Evolutionary conservation across 257 asterid species (phyloP).

Genomic region (Phtheirospermum japonicum): DNA sequence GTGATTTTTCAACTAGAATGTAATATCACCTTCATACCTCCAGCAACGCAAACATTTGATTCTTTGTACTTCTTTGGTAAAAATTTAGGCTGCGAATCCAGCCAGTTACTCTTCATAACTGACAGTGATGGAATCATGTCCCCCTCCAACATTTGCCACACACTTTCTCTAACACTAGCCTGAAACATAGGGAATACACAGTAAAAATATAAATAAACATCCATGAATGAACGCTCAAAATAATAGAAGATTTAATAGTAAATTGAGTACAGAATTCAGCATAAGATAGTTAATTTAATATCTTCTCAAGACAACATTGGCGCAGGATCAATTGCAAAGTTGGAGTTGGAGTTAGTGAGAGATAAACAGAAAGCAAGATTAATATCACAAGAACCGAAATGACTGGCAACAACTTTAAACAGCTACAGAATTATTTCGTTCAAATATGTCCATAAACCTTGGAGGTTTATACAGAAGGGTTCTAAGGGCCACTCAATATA

Average conservation of each 20-base stretch:
- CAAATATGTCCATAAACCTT: slow-evolving; percentile 16
- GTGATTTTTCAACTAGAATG: slow-evolving; percentile 26
- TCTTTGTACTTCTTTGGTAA: slow-evolving; percentile 66
- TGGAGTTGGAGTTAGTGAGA: slow-evolving; percentile 17
- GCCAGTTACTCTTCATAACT: slow-evolving; percentile 75
- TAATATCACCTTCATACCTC: slow-evolving; percentile 74
- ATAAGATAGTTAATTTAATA: slow-evolving; percentile 1
- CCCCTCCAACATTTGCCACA: slow-evolving; percentile 86
- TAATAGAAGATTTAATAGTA: slow-evolving; percentile 10
- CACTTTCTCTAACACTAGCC: slow-evolving; percentile 67
- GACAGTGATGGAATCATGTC: slow-evolving; percentile 72
- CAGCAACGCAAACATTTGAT: slow-evolving; percentile 90
- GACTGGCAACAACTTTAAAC: slow-evolving; percentile 6
- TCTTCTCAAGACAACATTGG: slow-evolving; percentile 17
- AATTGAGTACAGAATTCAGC: slow-evolving; percentile 12
- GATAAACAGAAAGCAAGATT: not conserved
- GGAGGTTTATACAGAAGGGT: slow-evolving; percentile 3
- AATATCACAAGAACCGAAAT: slow-evolving; percentile 18
- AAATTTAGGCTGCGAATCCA: slow-evolving; percentile 66
- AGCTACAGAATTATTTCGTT: slow-evolving; percentile 7
- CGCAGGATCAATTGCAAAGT: slow-evolving; percentile 18
- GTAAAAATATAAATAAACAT: slow-evolving; percentile 15
- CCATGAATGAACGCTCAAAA: slow-evolving; percentile 7
- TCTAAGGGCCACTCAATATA: not conserved
- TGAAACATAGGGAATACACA: slow-evolving; percentile 36